Base-by-base conservation (phyloP, 192 early-diverging fungal species). In the Coemansia sp. region DNA sequence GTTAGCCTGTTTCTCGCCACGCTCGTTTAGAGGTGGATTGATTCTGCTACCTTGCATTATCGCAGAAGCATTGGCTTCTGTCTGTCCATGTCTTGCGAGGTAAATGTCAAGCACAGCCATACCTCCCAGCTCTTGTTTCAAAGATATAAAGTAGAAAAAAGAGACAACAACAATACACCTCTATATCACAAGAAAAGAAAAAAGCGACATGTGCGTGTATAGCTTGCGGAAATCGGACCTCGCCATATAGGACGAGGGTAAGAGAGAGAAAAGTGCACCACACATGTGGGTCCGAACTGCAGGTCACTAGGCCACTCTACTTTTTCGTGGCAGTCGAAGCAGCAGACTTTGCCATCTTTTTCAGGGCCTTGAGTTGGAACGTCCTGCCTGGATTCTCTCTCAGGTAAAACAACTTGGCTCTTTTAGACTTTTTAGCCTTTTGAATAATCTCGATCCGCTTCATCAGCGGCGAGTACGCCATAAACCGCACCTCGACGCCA, bases 361-460 rank as follows among this genome's bases (percentile, higher is more conserved):
- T 77, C 59, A 76, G 66, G 54, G 69, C 27, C 51, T 81, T 84
- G 53, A 86, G 66, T 66, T 84, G 85, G 84, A 89, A 90, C 6
- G 86, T 85, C 64, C 87, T 88, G 58, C 88, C 91, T 17, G 91
- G 90, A 61, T 88, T 86, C 60, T 93, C 86, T 64, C 91, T 79
- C 71, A 93, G 61, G 71, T 91, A 93, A 64, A 84, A 91, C 69
- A 93, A 68, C 76, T 91, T 93, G 6, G 89, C 89, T 61, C 91
- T 84, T 73, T 86, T 85, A 70, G 84, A 86, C 11, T 86, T 83
- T 21, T 51, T 52, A n/a, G 84, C 82, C 76, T 84, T 84, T 53
- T 88, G 78, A 69, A 91, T 64, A 32, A 91, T 79, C 67, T 90
- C 85, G 68, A 93, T 88, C 21, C 72, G 73, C 74, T 91, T 90